Conservation (phyloP, 2,329 filamentous ascomycete genomes). For the Phyllosticta citrichinensis region DNA sequence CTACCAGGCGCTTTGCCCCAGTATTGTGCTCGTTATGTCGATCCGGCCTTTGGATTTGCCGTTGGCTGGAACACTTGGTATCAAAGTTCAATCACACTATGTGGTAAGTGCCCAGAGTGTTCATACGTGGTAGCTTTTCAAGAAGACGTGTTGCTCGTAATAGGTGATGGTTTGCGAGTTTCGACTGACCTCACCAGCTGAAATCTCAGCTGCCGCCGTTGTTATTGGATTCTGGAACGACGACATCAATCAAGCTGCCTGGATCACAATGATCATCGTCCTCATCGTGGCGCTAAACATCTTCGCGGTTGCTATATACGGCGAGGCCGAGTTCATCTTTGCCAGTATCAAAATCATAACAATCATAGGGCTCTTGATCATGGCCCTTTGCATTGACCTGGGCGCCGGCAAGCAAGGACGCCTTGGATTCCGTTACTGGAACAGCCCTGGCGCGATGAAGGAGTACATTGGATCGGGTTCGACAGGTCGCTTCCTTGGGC, state of each 20-base stretch:
- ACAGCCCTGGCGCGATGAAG: constrained; percentile 40
- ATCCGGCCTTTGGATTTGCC: constrained; percentile 8
- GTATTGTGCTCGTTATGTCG: constrained; percentile 57
- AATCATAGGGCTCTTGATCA: constrained; percentile 36
- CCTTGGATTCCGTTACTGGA: constrained; percentile 60
- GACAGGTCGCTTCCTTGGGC: constrained; percentile 38
- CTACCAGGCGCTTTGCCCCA: constrained; percentile 65
- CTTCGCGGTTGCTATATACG: constrained; percentile 12
- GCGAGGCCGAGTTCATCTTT: constrained; percentile 39
- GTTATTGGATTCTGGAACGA: constrained; percentile 35
- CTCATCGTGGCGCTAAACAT: constrained; percentile 8
- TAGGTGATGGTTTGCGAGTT: not conserved
- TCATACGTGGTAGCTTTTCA: not conserved
- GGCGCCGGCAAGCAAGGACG: constrained; percentile 44
- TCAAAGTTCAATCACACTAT: constrained; percentile 6
- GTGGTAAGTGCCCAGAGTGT: not conserved
- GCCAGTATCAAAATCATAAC: constrained; percentile 35
- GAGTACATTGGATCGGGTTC: constrained; percentile 48
- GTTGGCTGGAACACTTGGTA: constrained; percentile 7
- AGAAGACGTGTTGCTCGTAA: constrained; percentile 8
- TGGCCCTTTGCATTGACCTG: constrained; percentile 17
- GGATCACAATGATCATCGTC: constrained; percentile 16
- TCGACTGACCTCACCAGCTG: constrained; percentile 20
- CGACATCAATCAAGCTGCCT: constrained; percentile 7
- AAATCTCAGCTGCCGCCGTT: constrained; percentile 27